Conservation (phyloP, 768 basidiomycete species). For the Panus rudis region DNA sequence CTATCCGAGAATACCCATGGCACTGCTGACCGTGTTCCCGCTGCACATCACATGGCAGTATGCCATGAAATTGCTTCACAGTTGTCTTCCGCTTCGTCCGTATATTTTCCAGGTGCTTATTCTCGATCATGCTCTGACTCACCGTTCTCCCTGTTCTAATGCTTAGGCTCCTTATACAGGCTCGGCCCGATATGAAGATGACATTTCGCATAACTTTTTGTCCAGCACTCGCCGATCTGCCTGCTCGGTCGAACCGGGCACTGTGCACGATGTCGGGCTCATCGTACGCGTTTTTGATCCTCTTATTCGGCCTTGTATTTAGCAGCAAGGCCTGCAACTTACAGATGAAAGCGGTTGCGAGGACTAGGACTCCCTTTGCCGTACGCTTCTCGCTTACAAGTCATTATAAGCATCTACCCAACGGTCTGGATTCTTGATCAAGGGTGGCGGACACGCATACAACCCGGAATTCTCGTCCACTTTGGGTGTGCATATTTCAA, state of each 20-base stretch:
- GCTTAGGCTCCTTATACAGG: background rate
- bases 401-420: background rate
- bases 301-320: background rate
- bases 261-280: constrained; percentile 34
- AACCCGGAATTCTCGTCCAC: constrained; percentile 23
- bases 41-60: background rate
- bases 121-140: background rate
- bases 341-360: constrained; percentile 38
- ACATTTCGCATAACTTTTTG: constrained; percentile 38
- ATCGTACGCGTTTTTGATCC: constrained; percentile 31
- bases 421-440: constrained; percentile 11
- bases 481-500: constrained; percentile 19
- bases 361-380: constrained; percentile 40
- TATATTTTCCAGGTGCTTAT: background rate
- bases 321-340: background rate
- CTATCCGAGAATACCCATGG: background rate
- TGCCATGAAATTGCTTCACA: too few relatives aligned
- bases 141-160: background rate
- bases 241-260: constrained; percentile 49
- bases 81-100: too few relatives aligned
- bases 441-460: constrained; percentile 20
- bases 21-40: background rate
- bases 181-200: background rate
- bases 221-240: constrained; percentile 37
- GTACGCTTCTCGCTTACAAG: constrained; percentile 22